A percentile compares a stretch with the other conserved stretches of the same genome.
phyloP scores from a whole-genome alignment of 129 eudicot species.

The Deinandra increscens region DNA sequence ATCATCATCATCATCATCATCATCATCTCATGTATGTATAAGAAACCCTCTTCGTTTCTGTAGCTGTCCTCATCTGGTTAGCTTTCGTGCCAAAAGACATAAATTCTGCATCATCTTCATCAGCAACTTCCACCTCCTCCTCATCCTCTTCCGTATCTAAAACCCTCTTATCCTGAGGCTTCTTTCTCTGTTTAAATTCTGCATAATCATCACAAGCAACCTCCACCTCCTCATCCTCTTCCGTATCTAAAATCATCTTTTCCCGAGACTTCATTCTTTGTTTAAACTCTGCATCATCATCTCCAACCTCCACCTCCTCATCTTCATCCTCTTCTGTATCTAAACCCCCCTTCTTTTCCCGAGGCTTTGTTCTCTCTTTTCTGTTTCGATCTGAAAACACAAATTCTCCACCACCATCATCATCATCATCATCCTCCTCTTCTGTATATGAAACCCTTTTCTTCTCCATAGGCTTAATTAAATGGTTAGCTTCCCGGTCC shows the following conservation, averaged over 20 bases:
- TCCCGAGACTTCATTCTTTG: too few species aligned
- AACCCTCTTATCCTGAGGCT: slow-evolving; percentile 33
- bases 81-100: neutral
- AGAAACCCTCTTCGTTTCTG: slow-evolving; percentile 27
- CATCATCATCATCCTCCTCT: too few species aligned
- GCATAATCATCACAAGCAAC: too few species aligned
- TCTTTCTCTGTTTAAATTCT: too few species aligned
- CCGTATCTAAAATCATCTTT: too few species aligned
- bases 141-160: slow-evolving; percentile 26
- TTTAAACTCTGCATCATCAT: too few species aligned
- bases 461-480: neutral
- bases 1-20: slow-evolving; percentile 37
- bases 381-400: too few species aligned
- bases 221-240: slow-evolving; percentile 19
- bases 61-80: slow-evolving; percentile 21
- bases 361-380: too few species aligned
- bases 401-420: too few species aligned
- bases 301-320: too few species aligned
- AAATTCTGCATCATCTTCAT: slow-evolving; percentile 26
- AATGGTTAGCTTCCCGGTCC: slow-evolving; percentile 11
- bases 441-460: slow-evolving; percentile 29
- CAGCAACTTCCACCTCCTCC: slow-evolving; percentile 29
- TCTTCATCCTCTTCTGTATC: too few species aligned
- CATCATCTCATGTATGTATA: slow-evolving; percentile 16
- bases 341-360: too few species aligned